Evolutionary conservation across 805 yeast species (phyloP).

Genomic region (Monosporozyma aerobia): DNA sequence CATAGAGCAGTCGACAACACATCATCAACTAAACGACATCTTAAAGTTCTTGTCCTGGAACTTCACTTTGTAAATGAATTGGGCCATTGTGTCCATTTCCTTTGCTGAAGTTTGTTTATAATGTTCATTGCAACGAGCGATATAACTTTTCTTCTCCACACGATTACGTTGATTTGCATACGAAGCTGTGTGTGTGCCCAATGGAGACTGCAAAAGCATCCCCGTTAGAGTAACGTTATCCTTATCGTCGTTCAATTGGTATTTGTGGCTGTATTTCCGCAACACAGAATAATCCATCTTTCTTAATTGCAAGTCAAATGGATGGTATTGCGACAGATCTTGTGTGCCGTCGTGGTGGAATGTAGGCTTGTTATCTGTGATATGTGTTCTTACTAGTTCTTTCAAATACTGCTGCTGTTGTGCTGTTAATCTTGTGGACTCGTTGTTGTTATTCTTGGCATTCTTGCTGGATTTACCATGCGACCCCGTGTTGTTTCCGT

Average conservation of each 20-base stretch:
- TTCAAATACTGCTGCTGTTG: conserved; percentile 59
- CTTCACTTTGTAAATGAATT: conserved; percentile 76
- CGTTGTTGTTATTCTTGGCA: conserved; percentile 2
- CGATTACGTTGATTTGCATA: conserved; percentile 5
- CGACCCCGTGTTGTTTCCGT: neutral
- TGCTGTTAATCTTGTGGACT: conserved; percentile 38
- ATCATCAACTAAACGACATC: conserved; percentile 27
- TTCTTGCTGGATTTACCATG: neutral
- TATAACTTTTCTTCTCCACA: neutral
- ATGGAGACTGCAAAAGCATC: conserved; percentile 54
- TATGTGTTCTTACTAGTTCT: conserved; percentile 55
- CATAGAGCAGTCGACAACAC: neutral
- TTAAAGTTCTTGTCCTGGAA: conserved; percentile 48
- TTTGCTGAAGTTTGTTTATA: conserved; percentile 50
- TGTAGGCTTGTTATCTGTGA: conserved; percentile 65
- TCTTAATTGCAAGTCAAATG: neutral
- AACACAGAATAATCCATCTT: conserved; percentile 33
- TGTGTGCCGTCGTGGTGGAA: neutral
- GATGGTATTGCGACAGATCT: neutral
- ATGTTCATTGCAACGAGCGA: conserved; percentile 36
- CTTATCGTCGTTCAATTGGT: conserved; percentile 42
- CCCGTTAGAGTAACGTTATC: conserved; percentile 62
- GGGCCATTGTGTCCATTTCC: conserved; percentile 81
- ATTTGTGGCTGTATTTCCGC: conserved; percentile 57
- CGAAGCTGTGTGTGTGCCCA: conserved; percentile 61